Evolutionary conservation across 2,329 filamentous ascomycete species (phyloP).

Genomic region (Byssothecium circinans): DNA sequence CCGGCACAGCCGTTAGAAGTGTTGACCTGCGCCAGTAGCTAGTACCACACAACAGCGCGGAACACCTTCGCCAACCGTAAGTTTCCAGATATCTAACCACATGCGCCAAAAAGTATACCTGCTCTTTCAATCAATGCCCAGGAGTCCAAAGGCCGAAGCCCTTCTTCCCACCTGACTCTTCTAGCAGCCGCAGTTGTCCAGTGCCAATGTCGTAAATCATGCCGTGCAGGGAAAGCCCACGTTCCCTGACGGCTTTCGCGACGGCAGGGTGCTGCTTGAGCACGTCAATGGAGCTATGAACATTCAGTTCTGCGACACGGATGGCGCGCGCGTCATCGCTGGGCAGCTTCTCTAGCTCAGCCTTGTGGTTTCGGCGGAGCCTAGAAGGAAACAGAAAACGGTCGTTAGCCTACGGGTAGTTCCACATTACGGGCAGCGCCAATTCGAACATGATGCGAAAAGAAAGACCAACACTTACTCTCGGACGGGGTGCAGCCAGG

Average conservation of each 20-base stretch:
- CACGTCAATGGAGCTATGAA: conserved; percentile 67
- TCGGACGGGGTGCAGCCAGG: conserved; percentile 62
- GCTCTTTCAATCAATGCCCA: not conserved
- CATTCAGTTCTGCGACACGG: conserved; percentile 76
- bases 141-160: conserved; percentile 20
- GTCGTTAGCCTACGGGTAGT: conserved; percentile 3
- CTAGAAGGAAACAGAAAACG: conserved; percentile 13
- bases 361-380: conserved; percentile 56
- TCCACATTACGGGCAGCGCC: not conserved
- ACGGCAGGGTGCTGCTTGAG: conserved; percentile 70
- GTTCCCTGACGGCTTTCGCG: conserved; percentile 68
- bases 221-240: conserved; percentile 76
- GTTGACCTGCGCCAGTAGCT: too few relatives aligned
- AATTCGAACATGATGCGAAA: not conserved
- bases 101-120: not conserved
- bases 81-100: not conserved
- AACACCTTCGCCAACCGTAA: conserved; percentile 2
- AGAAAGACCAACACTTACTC: conserved; percentile 28
- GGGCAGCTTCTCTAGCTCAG: conserved; percentile 51
- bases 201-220: conserved; percentile 69
- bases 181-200: conserved; percentile 58
- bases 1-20: not conserved
- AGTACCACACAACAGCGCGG: not conserved
- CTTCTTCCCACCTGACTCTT: conserved; percentile 26
- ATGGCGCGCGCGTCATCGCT: conserved; percentile 54